Conservation (phyloP, 139 green algal species). For the Prasinococcaceae sp. region DNA sequence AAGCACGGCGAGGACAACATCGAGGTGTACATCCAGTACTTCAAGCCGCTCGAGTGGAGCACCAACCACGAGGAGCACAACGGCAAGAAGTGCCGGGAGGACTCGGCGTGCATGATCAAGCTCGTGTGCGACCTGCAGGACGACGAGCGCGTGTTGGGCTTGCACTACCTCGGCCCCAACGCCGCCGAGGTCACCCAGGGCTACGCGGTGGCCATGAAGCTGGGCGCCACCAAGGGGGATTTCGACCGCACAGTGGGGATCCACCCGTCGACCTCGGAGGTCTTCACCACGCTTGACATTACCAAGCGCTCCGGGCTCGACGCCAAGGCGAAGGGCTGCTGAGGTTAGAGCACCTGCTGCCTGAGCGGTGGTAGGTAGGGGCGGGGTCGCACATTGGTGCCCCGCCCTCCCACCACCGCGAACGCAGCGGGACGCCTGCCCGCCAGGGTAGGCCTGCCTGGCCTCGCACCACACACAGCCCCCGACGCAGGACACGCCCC, state of each 20-base stretch:
- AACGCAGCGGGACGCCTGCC: too few relatives aligned
- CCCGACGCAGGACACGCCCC: too few relatives aligned
- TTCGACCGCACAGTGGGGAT: conserved; percentile 25
- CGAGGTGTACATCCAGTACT: conserved; percentile 40
- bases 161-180: conserved; percentile 33
- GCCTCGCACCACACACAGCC: too few relatives aligned
- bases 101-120: conserved; percentile 27
- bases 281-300: conserved; percentile 32
- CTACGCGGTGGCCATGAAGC: conserved; percentile 21
- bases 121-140: conserved; percentile 23
- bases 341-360: conserved; percentile 29
- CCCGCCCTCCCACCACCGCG: too few relatives aligned
- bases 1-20: conserved; percentile 30
- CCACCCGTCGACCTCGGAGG: conserved; percentile 21
- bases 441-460: too few relatives aligned
- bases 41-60: conserved; percentile 42
- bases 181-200: conserved; percentile 35
- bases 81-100: conserved; percentile 19
- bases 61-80: conserved; percentile 11
- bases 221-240: conserved; percentile 16
- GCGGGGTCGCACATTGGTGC: too few relatives aligned
- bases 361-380: too few relatives aligned
- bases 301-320: conserved; percentile 34
- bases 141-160: conserved; percentile 33
- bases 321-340: conserved; percentile 33